These are phyloP conservation scores for Acidomyces sp. DNA, from an alignment of 495 filamentous ascomycete genomes.

Conservation along the genomic window DNA sequence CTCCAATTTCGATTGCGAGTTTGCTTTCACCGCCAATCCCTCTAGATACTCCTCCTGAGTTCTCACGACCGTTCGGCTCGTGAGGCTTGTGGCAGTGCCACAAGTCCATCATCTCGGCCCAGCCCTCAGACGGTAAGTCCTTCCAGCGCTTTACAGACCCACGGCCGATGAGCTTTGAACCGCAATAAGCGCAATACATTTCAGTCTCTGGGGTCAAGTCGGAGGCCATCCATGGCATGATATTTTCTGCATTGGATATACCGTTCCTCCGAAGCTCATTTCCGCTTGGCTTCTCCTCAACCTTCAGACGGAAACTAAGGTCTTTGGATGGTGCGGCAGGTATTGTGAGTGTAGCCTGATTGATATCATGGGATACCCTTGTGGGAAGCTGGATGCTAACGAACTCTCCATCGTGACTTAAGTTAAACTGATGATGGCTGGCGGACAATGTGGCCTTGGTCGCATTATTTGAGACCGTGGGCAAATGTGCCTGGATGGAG, in stretches of 20 bases:
- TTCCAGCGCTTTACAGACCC: constrained; percentile 57
- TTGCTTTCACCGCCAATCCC: constrained; percentile 60
- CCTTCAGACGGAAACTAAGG: constrained; percentile 59
- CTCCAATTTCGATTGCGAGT: constrained; percentile 47
- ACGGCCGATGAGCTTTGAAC: constrained; percentile 30
- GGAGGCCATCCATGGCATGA: constrained; percentile 60
- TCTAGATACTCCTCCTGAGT: constrained; percentile 37
- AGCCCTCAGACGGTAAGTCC: constrained; percentile 88
- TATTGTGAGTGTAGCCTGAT: constrained; percentile 29
- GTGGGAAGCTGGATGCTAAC: constrained; percentile 55
- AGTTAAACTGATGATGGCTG: constrained; percentile 37
- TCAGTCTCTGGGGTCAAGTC: constrained; percentile 40
- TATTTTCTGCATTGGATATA: constrained; percentile 29
- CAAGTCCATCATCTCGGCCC: constrained; percentile 99
- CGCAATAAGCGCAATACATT: constrained; percentile 56
- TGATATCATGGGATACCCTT: constrained; percentile 32
- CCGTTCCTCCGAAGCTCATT: background rate
- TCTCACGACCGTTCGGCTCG: constrained; percentile 28
- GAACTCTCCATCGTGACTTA: constrained; percentile 40
- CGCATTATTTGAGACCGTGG: constrained; percentile 32
- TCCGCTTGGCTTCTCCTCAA: constrained; percentile 31
- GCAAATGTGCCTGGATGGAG: constrained; percentile 56
- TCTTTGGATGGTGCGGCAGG: constrained; percentile 28
- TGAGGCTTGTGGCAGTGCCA: constrained; percentile 94
- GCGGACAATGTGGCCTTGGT: constrained; percentile 38